phyloP scores from a whole-genome alignment of 352 stramenopile species.

The Globisporangium spinosum region DNA sequence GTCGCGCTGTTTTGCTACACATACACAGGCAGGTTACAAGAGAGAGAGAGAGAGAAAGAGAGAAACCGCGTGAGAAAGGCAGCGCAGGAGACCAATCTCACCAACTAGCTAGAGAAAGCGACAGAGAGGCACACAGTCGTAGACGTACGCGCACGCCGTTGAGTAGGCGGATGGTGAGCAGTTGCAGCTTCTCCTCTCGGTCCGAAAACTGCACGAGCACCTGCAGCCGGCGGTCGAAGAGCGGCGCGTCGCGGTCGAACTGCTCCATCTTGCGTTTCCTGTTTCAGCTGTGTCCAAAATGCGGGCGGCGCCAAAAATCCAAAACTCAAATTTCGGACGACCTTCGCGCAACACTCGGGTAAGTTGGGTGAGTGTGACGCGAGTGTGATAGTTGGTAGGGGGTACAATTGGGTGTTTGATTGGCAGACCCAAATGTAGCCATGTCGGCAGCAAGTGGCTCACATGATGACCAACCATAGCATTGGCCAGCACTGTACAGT shows the following conservation, averaged over 20 bases:
- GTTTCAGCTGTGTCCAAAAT: background rate
- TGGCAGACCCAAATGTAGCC: background rate
- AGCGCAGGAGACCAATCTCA: background rate
- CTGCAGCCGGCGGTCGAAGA: constrained; percentile 82
- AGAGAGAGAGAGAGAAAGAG: background rate
- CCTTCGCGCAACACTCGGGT: constrained; percentile 13
- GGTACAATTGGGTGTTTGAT: background rate
- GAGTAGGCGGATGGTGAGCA: constrained; percentile 74
- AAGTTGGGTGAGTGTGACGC: background rate
- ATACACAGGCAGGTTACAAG: background rate
- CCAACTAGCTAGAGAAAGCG: background rate
- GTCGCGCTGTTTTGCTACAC: constrained; percentile 61
- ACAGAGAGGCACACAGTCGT: background rate
- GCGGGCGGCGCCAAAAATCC: background rate
- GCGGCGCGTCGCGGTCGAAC: constrained; percentile 69
- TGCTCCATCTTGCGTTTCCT: constrained; percentile 57
- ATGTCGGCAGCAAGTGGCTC: background rate
- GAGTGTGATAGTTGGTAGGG: background rate
- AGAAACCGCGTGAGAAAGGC: background rate
- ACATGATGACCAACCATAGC: no score
- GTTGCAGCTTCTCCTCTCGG: constrained; percentile 72
- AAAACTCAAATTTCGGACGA: constrained; percentile 7
- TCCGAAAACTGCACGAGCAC: constrained; percentile 81
- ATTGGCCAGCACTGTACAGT: no score
- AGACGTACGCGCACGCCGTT: constrained; percentile 65